These are phyloP conservation scores for Dissophora ornata DNA, from an alignment of 192 early-diverging fungal genomes.

Conservation along the genomic window DNA sequence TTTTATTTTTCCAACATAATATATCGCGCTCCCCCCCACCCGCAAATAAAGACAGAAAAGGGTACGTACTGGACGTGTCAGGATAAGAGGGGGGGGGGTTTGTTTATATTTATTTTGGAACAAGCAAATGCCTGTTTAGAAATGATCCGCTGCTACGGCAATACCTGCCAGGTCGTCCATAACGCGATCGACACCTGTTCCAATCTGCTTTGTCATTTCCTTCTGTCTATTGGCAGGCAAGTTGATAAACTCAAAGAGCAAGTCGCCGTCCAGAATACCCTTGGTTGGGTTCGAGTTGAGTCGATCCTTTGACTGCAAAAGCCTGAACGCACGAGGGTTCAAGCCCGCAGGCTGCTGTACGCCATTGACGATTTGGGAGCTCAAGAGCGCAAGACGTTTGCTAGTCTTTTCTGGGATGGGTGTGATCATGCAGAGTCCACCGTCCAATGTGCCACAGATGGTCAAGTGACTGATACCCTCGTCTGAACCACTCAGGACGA, in stretches of 20 bases:
- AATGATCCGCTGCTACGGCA: constrained; percentile 72
- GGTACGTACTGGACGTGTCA: too few relatives aligned
- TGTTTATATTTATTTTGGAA: not conserved
- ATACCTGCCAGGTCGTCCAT: constrained; percentile 84
- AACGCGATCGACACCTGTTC: constrained; percentile 83
- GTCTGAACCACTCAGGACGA: constrained; percentile 45
- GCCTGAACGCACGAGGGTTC: constrained; percentile 92
- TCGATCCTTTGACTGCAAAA: constrained; percentile 67
- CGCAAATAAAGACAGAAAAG: too few relatives aligned
- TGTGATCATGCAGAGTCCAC: constrained; percentile 70
- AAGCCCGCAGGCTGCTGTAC: constrained; percentile 87
- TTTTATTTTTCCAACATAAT: too few relatives aligned
- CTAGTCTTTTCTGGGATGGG: constrained; percentile 93
- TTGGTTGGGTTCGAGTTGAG: constrained; percentile 79
- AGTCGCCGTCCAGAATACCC: constrained; percentile 87
- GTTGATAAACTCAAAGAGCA: constrained; percentile 78
- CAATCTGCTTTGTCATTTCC: constrained; percentile 92
- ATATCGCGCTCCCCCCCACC: too few relatives aligned
- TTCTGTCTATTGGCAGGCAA: constrained; percentile 76
- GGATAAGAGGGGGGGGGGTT: too few relatives aligned
- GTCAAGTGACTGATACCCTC: constrained; percentile 51
- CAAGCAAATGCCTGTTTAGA: constrained; percentile 64
- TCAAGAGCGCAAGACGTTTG: constrained; percentile 87
- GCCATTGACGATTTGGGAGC: constrained; percentile 85
- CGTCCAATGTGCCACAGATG: constrained; percentile 72